A percentile compares a stretch with the other conserved stretches of the same genome.
Evolutionary conservation across 805 yeast genomes (phyloP).

Genomic region (Barnettozyma populi): DNA sequence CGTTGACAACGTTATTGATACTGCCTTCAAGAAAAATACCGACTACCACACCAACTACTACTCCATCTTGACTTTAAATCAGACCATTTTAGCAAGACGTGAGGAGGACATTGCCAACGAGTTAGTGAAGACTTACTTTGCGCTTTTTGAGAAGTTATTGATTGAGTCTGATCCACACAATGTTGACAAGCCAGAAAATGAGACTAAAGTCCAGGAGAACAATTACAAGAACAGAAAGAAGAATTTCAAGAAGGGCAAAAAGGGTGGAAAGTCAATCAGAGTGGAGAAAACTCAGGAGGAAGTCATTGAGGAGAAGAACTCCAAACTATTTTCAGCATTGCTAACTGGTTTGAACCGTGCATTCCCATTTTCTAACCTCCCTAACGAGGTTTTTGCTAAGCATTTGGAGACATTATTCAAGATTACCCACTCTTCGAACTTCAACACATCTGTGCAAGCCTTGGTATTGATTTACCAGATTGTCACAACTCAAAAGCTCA

Average conservation of each 20-base stretch:
- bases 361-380: constrained; percentile 81
- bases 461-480: constrained; percentile 81
- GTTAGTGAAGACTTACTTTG: constrained; percentile 78
- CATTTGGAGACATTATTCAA: constrained; percentile 82
- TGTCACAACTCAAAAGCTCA: constrained; percentile 50
- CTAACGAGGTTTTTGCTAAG: constrained; percentile 59
- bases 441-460: constrained; percentile 92
- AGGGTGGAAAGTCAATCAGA: constrained; percentile 81
- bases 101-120: constrained; percentile 81
- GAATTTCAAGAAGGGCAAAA: constrained; percentile 73
- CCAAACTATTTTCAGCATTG: constrained; percentile 82
- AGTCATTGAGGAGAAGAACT: constrained; percentile 68
- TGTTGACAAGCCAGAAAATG: constrained; percentile 37
- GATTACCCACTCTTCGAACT: constrained; percentile 91
- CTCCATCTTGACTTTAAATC: constrained; percentile 82
- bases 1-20: constrained; percentile 74
- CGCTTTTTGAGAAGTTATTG: constrained; percentile 77
- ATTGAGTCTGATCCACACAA: constrained; percentile 55
- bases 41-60: constrained; percentile 89
- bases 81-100: constrained; percentile 75
- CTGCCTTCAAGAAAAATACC: constrained; percentile 63
- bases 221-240: constrained; percentile 65
- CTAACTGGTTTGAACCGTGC: constrained; percentile 95
- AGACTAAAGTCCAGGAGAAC: constrained; percentile 30
- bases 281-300: constrained; percentile 59